phyloP scores from a whole-genome alignment of 2,329 filamentous ascomycete species.

The Aureobasidium uvarum region DNA sequence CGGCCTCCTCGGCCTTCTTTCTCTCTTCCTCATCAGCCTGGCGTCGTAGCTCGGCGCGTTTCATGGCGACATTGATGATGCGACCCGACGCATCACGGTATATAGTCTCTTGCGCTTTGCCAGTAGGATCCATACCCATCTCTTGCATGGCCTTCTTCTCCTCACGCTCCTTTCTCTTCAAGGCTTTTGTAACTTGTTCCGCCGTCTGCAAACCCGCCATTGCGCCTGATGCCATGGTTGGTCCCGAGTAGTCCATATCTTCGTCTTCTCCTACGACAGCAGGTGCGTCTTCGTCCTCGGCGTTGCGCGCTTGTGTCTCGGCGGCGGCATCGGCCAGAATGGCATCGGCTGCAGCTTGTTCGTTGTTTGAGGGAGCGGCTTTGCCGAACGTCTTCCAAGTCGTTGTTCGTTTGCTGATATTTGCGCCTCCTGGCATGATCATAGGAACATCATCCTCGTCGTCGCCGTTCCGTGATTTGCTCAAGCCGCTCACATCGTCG shows the following conservation, averaged over 20 bases:
- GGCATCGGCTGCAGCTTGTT: constrained; percentile 61
- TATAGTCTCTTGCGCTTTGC: constrained; percentile 71
- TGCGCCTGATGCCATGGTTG: constrained; percentile 84
- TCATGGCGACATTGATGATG: constrained; percentile 91
- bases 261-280: constrained; percentile 54
- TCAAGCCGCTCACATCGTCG: constrained; percentile 56
- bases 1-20: constrained; percentile 64
- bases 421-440: constrained; percentile 49
- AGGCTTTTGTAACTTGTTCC: constrained; percentile 60
- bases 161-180: constrained; percentile 63
- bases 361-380: constrained; percentile 49
- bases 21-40: constrained; percentile 69
- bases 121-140: constrained; percentile 45
- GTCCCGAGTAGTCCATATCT: constrained; percentile 46
- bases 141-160: constrained; percentile 55
- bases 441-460: constrained; percentile 56
- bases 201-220: constrained; percentile 85
- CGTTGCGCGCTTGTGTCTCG: constrained; percentile 35
- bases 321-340: constrained; percentile 40
- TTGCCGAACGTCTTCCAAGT: constrained; percentile 74
- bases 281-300: constrained; percentile 45
- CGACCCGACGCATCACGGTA: constrained; percentile 93
- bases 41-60: constrained; percentile 78
- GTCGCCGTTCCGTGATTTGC: constrained; percentile 45
- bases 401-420: constrained; percentile 75